phyloP scores from a whole-genome alignment of 345 rosid species.

The Sisymbrium altissimum region DNA sequence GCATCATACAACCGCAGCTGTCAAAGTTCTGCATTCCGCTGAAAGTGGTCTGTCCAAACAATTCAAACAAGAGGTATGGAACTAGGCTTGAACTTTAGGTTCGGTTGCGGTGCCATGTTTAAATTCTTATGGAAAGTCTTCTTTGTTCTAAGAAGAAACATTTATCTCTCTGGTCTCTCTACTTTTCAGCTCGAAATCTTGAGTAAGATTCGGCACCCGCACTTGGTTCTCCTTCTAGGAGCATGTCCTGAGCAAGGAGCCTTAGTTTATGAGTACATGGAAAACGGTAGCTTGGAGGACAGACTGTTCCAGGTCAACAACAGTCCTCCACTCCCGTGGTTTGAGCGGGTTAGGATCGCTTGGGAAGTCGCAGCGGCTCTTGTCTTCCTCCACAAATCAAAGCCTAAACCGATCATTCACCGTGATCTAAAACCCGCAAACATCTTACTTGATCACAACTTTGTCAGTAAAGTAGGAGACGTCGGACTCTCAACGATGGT shows the following conservation, averaged over 20 bases:
- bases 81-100: no score
- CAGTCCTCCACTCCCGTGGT: constrained; percentile 79
- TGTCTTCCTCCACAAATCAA: constrained; percentile 72
- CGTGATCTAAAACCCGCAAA: constrained; percentile 95
- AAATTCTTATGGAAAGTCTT: not conserved
- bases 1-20: constrained; percentile 41
- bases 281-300: constrained; percentile 84
- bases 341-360: constrained; percentile 67
- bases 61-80: constrained; percentile 36
- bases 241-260: constrained; percentile 83
- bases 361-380: constrained; percentile 93
- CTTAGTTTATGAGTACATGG: constrained; percentile 87
- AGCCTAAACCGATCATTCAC: constrained; percentile 77
- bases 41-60: constrained; percentile 30
- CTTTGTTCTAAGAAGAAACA: not conserved
- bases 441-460: constrained; percentile 78
- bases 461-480: constrained; percentile 87
- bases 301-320: constrained; percentile 50
- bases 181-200: constrained; percentile 71
- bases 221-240: constrained; percentile 87
- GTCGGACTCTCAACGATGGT: constrained; percentile 83
- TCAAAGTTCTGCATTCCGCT: constrained; percentile 34
- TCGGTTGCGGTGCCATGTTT: not conserved
- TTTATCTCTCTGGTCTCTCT: constrained; percentile 12
- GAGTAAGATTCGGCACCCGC: constrained; percentile 81